Conservation (phyloP, 371 early-diverging fungal genomes). For the Mucor mucedo region DNA sequence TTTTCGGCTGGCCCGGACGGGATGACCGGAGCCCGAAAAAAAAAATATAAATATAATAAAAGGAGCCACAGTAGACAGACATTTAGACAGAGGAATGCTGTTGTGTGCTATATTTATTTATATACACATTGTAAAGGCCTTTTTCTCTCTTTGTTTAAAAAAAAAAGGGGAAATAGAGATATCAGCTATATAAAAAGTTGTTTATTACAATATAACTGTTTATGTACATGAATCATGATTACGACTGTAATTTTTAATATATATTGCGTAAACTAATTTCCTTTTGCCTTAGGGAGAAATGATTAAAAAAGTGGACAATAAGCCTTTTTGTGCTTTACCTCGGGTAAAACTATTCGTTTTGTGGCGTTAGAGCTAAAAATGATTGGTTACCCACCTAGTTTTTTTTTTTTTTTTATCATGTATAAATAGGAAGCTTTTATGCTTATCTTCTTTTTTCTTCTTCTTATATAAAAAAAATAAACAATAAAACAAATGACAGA, state of each 20-base stretch:
- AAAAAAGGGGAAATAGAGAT: not conserved
- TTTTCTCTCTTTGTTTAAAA: not conserved
- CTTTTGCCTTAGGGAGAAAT: not conserved
- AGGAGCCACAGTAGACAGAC: too few species aligned
- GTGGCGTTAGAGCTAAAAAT: not conserved
- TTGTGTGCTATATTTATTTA: too few species aligned
- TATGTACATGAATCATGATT: not conserved
- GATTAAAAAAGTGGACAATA: not conserved
- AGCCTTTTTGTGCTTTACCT: not conserved
- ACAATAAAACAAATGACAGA: not conserved
- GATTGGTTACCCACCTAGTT: too few species aligned
- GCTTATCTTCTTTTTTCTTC: not conserved
- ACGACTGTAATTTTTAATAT: slow-evolving; percentile 1
- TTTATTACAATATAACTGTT: not conserved
- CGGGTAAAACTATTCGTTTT: not conserved
- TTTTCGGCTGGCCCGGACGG: too few species aligned
- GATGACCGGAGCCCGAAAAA: too few species aligned
- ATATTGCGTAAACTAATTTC: slow-evolving; percentile 1
- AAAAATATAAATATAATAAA: too few species aligned
- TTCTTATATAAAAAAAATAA: not conserved
- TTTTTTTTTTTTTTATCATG: too few species aligned
- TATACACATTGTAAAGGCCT: too few species aligned
- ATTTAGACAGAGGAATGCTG: too few species aligned
- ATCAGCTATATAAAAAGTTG: not conserved
- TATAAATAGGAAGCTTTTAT: too few species aligned